Conservation (phyloP, 2,329 filamentous ascomycete genomes). For the Phialophora verrucosa region DNA sequence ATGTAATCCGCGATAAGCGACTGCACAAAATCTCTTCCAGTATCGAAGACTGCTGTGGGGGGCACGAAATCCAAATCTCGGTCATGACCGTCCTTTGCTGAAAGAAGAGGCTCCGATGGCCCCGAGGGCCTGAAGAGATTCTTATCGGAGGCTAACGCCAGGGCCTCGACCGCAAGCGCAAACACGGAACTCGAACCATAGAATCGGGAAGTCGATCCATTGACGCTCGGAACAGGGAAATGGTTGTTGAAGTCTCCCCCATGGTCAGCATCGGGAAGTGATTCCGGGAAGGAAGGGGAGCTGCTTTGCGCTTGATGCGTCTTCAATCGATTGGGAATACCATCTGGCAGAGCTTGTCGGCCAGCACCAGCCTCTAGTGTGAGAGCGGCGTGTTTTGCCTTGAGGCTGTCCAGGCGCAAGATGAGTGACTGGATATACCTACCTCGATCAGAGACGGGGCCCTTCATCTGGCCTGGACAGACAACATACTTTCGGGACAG, state of each 20-base stretch:
- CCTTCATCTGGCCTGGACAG: neutral
- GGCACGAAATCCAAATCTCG: constrained; percentile 17
- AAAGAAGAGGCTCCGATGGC: constrained; percentile 6
- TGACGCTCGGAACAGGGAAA: constrained; percentile 14
- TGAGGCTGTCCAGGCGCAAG: constrained; percentile 12
- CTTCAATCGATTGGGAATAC: neutral
- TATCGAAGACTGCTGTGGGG: constrained; percentile 15
- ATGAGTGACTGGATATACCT: constrained; percentile 21
- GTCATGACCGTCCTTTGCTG: constrained; percentile 7
- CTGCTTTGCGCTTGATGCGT: neutral
- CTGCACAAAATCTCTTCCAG: neutral
- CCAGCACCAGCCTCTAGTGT: constrained; percentile 6
- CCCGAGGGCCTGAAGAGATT: constrained; percentile 8
- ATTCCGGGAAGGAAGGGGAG: neutral
- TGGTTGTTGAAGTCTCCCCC: constrained; percentile 5
- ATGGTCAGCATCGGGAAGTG: neutral
- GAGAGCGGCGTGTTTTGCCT: constrained; percentile 8
- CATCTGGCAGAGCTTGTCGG: neutral
- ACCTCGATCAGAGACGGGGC: neutral
- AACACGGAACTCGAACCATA: constrained; percentile 20
- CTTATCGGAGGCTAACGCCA: constrained; percentile 12
- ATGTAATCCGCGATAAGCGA: neutral
- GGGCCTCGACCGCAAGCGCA: constrained; percentile 13
- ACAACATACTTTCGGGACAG: constrained; percentile 14
- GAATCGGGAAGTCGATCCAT: constrained; percentile 14